These are phyloP conservation scores for Rhodocollybia butyracea DNA, from an alignment of 768 basidiomycete genomes.

Conservation along the genomic window DNA sequence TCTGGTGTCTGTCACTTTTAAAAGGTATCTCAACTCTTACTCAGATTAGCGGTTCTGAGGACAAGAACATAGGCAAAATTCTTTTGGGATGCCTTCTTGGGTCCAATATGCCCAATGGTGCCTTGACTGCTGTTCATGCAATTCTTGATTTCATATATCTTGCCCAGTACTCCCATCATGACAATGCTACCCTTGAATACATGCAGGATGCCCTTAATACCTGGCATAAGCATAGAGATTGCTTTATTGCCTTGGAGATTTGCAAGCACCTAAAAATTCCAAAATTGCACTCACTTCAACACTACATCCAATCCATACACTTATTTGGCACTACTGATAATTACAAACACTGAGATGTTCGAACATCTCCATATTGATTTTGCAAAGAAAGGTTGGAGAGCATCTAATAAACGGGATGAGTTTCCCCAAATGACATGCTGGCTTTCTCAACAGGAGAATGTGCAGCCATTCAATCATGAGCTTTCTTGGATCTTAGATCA, in stretches of 20 bases:
- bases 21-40: background rate
- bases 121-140: background rate
- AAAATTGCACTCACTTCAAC: conserved; percentile 21
- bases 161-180: conserved; percentile 10
- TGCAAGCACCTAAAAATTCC: conserved; percentile 27
- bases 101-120: background rate
- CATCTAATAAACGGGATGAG: conserved; percentile 4
- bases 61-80: background rate
- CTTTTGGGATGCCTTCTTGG: background rate
- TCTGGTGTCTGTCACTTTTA: background rate
- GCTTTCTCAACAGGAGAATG: conserved; percentile 9
- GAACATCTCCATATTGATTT: too few relatives aligned
- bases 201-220: background rate
- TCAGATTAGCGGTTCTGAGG: background rate
- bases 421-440: conserved; percentile 13
- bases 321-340: too few relatives aligned
- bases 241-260: conserved; percentile 6
- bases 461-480: too few relatives aligned
- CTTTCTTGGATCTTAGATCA: too few relatives aligned
- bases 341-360: too few relatives aligned
- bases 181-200: background rate
- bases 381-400: too few relatives aligned
- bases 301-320: conserved; percentile 19
- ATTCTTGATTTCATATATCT: conserved; percentile 11
- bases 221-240: too few relatives aligned